phyloP scores from a whole-genome alignment of 495 filamentous ascomycete genomes.

The Aspergillus steynii region DNA sequence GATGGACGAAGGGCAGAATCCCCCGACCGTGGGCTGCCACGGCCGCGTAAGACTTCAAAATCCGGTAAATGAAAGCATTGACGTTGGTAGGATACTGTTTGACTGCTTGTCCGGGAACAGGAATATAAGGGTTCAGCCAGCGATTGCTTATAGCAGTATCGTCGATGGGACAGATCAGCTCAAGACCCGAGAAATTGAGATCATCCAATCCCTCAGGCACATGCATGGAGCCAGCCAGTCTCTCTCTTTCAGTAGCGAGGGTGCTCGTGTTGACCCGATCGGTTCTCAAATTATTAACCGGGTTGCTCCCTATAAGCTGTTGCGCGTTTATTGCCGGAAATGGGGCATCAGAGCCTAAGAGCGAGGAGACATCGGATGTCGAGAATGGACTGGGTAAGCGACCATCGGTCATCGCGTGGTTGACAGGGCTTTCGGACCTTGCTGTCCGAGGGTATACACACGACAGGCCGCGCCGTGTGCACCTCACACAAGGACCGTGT shows the following conservation, averaged over 20 bases:
- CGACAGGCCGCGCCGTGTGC: conserved; percentile 20
- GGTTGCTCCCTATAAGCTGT: not conserved
- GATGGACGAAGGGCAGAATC: conserved; percentile 43
- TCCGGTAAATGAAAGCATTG: conserved; percentile 38
- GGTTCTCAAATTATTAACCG: not conserved
- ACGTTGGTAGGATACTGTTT: conserved; percentile 39
- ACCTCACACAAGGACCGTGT: conserved; percentile 33
- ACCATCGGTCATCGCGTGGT: not conserved
- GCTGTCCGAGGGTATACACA: conserved; percentile 19
- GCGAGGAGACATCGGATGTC: conserved; percentile 1
- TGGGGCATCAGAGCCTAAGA: not conserved
- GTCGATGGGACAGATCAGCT: conserved; percentile 45
- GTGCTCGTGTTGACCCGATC: not conserved
- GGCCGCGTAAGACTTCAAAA: conserved; percentile 44
- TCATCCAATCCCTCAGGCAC: not conserved
- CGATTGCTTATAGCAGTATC: conserved; percentile 46
- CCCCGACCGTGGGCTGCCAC: conserved; percentile 37
- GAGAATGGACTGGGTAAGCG: conserved; percentile 1
- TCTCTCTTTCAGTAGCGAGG: not conserved
- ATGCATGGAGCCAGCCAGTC: not conserved
- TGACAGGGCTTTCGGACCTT: not conserved
- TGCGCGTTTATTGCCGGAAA: not conserved
- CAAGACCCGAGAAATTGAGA: conserved; percentile 25
- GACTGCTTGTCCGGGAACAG: conserved; percentile 34
- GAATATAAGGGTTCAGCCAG: conserved; percentile 47